Evolutionary conservation across 1,284 basidiomycete species (phyloP).

Genomic region (Sporisorium iseilematis-ciliati): DNA sequence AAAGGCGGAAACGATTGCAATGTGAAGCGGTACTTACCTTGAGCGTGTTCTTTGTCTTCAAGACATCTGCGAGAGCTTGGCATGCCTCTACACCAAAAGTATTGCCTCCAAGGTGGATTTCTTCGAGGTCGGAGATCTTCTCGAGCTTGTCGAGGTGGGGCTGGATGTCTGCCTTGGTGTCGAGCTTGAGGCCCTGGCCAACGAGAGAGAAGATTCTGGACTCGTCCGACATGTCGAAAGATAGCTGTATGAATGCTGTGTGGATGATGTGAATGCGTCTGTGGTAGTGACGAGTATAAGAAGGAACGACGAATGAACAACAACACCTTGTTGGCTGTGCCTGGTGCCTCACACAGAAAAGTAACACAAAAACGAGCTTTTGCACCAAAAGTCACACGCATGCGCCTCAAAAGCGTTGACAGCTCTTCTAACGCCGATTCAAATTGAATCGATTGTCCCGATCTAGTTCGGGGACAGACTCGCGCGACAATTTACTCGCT

Average conservation of each 20-base stretch:
- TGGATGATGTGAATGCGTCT: neutral
- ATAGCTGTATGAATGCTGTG: neutral
- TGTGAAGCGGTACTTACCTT: constrained; percentile 74
- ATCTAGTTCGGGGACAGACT: constrained; percentile 10
- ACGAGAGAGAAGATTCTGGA: constrained; percentile 53
- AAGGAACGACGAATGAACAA: constrained; percentile 3
- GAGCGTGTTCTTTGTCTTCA: constrained; percentile 79
- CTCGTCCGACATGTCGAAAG: constrained; percentile 37
- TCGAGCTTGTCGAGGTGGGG: constrained; percentile 76
- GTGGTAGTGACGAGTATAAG: neutral
- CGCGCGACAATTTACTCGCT: constrained; percentile 32
- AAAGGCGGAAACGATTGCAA: neutral
- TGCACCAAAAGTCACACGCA: constrained; percentile 7
- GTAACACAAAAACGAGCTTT: neutral
- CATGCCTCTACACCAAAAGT: constrained; percentile 95
- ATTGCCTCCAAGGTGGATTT: constrained; percentile 94
- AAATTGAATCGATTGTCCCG: neutral
- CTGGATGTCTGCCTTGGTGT: constrained; percentile 82
- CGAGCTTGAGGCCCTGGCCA: constrained; percentile 79
- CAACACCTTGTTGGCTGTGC: constrained; percentile 6
- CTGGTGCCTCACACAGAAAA: neutral
- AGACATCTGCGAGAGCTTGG: constrained; percentile 82
- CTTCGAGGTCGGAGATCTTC: constrained; percentile 77
- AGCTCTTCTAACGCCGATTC: constrained; percentile 17
- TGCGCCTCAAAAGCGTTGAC: constrained; percentile 3